phyloP scores from a whole-genome alignment of 352 stramenopile species.

The Phytophthora megakarya region DNA sequence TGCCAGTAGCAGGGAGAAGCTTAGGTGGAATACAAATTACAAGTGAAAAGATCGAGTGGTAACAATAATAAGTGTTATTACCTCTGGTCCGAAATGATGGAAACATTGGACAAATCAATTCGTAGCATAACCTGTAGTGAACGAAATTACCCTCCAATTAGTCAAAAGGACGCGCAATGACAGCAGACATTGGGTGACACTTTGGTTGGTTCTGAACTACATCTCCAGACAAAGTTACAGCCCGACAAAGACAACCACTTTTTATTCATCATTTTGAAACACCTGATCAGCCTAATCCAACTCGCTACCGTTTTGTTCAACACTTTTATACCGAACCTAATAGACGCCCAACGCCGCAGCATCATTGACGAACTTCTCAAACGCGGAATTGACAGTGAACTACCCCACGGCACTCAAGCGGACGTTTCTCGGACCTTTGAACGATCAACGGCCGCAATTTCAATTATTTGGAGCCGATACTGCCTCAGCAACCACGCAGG shows the following conservation, averaged over 20 bases:
- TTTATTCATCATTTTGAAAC: no score
- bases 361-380: not conserved
- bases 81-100: conserved; percentile 6
- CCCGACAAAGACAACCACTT: no score
- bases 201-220: not conserved
- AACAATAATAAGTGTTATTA: no score
- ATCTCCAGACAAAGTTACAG: no score
- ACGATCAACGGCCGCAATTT: not conserved
- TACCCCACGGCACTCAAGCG: not conserved
- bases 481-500: not conserved
- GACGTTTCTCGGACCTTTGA: not conserved
- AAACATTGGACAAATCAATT: not conserved
- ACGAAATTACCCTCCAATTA: not conserved
- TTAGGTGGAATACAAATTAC: no score
- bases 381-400: not conserved
- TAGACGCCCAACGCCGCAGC: not conserved
- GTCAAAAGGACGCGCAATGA: not conserved
- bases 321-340: no score
- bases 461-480: not conserved
- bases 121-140: no score
- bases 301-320: no score
- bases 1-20: no score
- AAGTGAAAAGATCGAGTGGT: no score
- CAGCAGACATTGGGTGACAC: not conserved
- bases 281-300: no score